Evolutionary conservation across 208 protist genomes (phyloP).

Genomic region (Herpetomonas tarakana): DNA sequence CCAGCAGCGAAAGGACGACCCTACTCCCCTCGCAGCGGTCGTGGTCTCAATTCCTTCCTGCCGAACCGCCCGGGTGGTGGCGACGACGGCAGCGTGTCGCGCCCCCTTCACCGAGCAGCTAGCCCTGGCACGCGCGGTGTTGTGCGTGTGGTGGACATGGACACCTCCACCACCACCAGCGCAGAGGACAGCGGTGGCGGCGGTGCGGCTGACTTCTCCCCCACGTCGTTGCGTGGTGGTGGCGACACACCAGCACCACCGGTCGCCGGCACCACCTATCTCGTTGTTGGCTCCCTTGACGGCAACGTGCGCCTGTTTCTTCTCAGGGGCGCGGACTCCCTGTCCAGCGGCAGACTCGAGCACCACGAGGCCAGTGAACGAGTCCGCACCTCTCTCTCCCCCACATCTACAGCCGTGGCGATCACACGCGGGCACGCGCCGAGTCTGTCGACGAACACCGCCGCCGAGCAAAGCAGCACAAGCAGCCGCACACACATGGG

Average conservation of each 20-base stretch:
- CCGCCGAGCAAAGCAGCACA: background rate
- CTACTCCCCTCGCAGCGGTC: background rate
- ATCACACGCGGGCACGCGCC: background rate
- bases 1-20: no score
- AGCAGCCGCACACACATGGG: background rate
- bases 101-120: background rate
- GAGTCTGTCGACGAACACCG: background rate
- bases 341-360: background rate
- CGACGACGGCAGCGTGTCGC: background rate
- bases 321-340: conserved; percentile 5
- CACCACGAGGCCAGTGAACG: background rate
- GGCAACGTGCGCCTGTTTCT: conserved; percentile 66
- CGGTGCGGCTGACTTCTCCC: background rate
- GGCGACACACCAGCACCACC: background rate
- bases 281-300: conserved; percentile 54
- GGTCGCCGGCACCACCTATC: conserved; percentile 3
- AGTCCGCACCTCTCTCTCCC: background rate
- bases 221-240: background rate
- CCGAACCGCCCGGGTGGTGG: no score
- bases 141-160: conserved; percentile 12
- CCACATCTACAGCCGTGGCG: no score
- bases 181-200: background rate
- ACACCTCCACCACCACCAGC: background rate
- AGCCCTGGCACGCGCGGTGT: conserved; percentile 9
- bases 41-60: no score